Conservation (phyloP, 371 early-diverging fungal genomes). For the Polyrhizophydium stewartii region DNA sequence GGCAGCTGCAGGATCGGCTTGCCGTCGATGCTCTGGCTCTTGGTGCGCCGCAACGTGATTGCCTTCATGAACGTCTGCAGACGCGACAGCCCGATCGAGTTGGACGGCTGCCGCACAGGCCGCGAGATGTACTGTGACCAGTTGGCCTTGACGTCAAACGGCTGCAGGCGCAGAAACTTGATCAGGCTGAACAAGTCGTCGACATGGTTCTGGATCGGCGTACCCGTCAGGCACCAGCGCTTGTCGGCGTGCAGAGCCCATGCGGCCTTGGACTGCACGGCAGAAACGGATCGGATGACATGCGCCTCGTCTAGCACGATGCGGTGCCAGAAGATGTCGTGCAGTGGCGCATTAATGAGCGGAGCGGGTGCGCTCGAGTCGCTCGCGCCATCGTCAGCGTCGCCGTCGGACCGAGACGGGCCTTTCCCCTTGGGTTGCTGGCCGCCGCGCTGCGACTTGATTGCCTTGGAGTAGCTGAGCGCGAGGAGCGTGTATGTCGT, state of each 20-base stretch:
- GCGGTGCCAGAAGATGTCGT: constrained; percentile 52
- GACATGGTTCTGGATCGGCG: constrained; percentile 73
- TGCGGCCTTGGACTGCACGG: constrained; percentile 50
- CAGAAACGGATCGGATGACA: constrained; percentile 57
- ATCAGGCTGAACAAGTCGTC: constrained; percentile 68
- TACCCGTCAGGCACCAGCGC: constrained; percentile 75
- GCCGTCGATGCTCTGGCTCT: constrained; percentile 52
- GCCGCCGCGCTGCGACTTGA: constrained; percentile 2
- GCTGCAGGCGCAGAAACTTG: constrained; percentile 64
- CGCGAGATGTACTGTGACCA: constrained; percentile 52
- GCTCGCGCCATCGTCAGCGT: background rate
- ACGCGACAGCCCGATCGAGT: constrained; percentile 43
- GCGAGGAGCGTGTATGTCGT: constrained; percentile 43
- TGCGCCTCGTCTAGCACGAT: constrained; percentile 68
- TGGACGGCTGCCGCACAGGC: constrained; percentile 40
- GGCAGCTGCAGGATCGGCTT: constrained; percentile 60
- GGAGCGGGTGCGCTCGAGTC: background rate
- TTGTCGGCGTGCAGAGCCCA: constrained; percentile 51
- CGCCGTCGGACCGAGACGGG: no score
- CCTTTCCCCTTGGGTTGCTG: background rate
- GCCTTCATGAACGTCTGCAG: constrained; percentile 62
- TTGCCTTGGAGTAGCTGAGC: background rate
- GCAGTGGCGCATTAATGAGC: constrained; percentile 27
- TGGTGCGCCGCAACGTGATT: constrained; percentile 62
- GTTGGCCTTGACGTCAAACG: constrained; percentile 44